Evolutionary conservation across 495 filamentous ascomycete species (phyloP).

Genomic region (Penicillium robsamsonii): DNA sequence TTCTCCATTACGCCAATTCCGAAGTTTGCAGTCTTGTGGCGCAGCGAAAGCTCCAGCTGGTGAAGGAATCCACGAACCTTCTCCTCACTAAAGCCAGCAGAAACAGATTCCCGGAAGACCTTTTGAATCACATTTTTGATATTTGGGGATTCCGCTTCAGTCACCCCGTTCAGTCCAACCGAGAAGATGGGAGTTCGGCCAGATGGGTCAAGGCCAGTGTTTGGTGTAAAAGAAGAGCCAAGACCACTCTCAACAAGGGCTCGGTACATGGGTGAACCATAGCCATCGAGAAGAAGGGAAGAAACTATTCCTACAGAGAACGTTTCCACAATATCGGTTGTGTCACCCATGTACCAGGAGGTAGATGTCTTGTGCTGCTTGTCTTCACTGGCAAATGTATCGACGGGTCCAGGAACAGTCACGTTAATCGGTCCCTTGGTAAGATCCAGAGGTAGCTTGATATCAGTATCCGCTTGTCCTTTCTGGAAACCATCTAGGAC

Average conservation of each 20-base stretch:
- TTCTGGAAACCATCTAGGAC: constrained; percentile 68
- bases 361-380: constrained; percentile 90
- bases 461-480: constrained; percentile 64
- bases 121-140: constrained; percentile 70
- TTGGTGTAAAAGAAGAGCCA: constrained; percentile 89
- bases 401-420: constrained; percentile 76
- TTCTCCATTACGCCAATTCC: constrained; percentile 87
- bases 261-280: constrained; percentile 89
- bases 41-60: constrained; percentile 83
- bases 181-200: constrained; percentile 80
- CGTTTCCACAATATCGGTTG: constrained; percentile 75
- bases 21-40: constrained; percentile 94
- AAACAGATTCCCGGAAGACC: constrained; percentile 61
- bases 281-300: constrained; percentile 83
- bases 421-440: constrained; percentile 62
- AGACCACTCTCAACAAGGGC: constrained; percentile 88
- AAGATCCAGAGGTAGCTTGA: constrained; percentile 75
- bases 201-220: constrained; percentile 83
- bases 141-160: constrained; percentile 70
- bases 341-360: constrained; percentile 86
- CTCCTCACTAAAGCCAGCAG: constrained; percentile 76
- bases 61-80: constrained; percentile 94
- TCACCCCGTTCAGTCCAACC: constrained; percentile 82
- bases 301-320: constrained; percentile 82
- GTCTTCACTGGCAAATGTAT: constrained; percentile 79